A percentile compares a stretch with the other conserved stretches of the same genome.
phyloP scores from a whole-genome alignment of 306 rosid genomes.

The Delonix regia region DNA sequence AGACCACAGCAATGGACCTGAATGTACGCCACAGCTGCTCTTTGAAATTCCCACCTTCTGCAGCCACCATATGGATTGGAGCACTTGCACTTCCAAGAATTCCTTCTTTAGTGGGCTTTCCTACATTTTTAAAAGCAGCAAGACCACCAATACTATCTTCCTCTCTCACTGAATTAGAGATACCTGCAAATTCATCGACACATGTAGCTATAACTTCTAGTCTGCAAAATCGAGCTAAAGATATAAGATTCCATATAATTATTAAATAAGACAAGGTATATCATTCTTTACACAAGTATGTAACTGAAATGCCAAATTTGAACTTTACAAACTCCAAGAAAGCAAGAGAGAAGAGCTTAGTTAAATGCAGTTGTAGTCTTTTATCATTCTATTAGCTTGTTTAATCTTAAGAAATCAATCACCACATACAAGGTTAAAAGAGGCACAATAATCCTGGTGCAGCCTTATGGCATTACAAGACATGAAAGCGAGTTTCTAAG shows the following conservation, averaged over 20 bases:
- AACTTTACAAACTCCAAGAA: slow-evolving; percentile 15
- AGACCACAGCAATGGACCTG: slow-evolving; percentile 61
- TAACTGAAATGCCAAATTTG: slow-evolving; percentile 3
- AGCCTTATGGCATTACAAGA: slow-evolving; percentile 15
- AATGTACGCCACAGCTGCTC: slow-evolving; percentile 80
- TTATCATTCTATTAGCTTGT: slow-evolving; percentile 15
- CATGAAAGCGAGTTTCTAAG: background rate
- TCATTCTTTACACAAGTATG: slow-evolving; percentile 9
- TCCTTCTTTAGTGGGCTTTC: slow-evolving; percentile 64
- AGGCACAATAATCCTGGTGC: background rate
- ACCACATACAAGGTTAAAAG: slow-evolving; percentile 17
- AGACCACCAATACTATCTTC: slow-evolving; percentile 60
- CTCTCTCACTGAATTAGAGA: slow-evolving; percentile 54
- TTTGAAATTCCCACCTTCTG: slow-evolving; percentile 69
- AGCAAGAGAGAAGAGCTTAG: slow-evolving; percentile 12
- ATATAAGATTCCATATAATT: slow-evolving; percentile 1
- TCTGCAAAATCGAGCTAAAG: background rate
- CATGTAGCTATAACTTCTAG: slow-evolving; percentile 51
- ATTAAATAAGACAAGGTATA: slow-evolving; percentile 19
- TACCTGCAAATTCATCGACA: slow-evolving; percentile 55
- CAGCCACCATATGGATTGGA: slow-evolving; percentile 77
- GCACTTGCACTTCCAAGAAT: slow-evolving; percentile 76
- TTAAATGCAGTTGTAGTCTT: background rate
- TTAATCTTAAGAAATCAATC: slow-evolving; percentile 5
- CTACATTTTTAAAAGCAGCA: slow-evolving; percentile 61